A percentile compares a stretch with the other conserved stretches of the same genome.
phyloP scores from a whole-genome alignment of 2,329 filamentous ascomycete genomes.

The Alternaria incomplexa region DNA sequence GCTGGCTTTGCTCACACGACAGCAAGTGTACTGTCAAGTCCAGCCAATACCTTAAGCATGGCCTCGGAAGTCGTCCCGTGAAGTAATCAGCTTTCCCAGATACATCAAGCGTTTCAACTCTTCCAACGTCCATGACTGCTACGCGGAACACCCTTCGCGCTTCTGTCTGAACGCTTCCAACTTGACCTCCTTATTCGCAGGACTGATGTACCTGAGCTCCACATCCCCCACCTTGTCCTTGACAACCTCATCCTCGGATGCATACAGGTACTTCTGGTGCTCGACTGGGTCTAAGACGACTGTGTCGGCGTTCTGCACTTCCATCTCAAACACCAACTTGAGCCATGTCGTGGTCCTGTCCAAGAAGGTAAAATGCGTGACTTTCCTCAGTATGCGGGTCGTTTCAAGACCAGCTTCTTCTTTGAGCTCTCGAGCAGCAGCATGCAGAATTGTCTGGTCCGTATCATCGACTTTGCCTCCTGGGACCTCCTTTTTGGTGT shows the following conservation, averaged over 20 bases:
- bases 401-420: conserved; percentile 60
- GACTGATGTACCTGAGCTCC: conserved; percentile 39
- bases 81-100: neutral
- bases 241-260: conserved; percentile 49
- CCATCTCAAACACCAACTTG: conserved; percentile 47
- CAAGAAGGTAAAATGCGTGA: conserved; percentile 44
- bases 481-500: conserved; percentile 55
- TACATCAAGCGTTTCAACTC: neutral
- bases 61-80: neutral
- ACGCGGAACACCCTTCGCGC: conserved; percentile 10
- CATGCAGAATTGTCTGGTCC: conserved; percentile 57
- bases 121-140: neutral
- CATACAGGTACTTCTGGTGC: conserved; percentile 51
- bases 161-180: conserved; percentile 42
- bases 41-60: neutral
- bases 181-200: conserved; percentile 41
- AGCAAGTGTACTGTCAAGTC: neutral
- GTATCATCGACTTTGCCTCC: conserved; percentile 57
- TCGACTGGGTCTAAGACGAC: conserved; percentile 49
- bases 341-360: conserved; percentile 36
- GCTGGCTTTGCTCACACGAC: neutral
- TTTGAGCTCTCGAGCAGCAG: conserved; percentile 57
- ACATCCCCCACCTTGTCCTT: conserved; percentile 35
- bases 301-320: conserved; percentile 32
- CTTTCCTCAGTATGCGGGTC: conserved; percentile 50